Evolutionary conservation across 2,329 filamentous ascomycete genomes (phyloP), one percentile per base, ranked within the genome.

Genomic region (Phyllosticta citrichinensis): DNA sequence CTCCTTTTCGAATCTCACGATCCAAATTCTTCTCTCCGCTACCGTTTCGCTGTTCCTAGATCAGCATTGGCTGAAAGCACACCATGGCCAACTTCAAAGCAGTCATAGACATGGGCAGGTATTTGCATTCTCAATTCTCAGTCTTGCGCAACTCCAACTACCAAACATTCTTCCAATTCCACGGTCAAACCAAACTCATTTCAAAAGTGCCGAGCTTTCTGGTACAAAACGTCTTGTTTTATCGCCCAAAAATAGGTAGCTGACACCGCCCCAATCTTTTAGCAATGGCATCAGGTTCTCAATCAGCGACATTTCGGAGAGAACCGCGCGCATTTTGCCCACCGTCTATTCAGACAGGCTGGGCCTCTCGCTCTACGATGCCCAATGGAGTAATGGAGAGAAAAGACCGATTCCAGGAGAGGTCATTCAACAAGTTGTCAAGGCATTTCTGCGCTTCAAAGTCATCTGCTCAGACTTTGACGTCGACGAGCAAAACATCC

Each of bases 221-320:
- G 2, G n/a, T n/a, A 19, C 9, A 1, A 12, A 57, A 33, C 9
- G 5, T 25, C 40, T 20, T 2, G 22, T 19, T 8, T n/a, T n/a
- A 17, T 14, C 14, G 19, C 12, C n/a, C 33, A 25, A 12, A 9
- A 11, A 19, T 3, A 22, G 22, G 22, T 14, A 6, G 24, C 53
- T 27, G 53, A 20, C 51, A 19, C 10, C 5, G 14, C 58, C 3
- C 24, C 47, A n/a, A 25, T 19, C n/a, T 55, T 20, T 17, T 62
- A 90, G 91, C 78, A 97, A 96, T 78, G 92, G 91, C 68, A 93
- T 96, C 68, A 89, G 92, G 60, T 96, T 96, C 79, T 93, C 90
- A 53, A 90, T 96, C 68, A 89, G 91, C 9, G 86, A 91, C 65
- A 80, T 95, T n/a, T 82, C 85, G 3, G 86, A 87, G 22, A 83